Conservation (phyloP, 1,284 basidiomycete genomes). For the Moesziomyces globuligerus region DNA sequence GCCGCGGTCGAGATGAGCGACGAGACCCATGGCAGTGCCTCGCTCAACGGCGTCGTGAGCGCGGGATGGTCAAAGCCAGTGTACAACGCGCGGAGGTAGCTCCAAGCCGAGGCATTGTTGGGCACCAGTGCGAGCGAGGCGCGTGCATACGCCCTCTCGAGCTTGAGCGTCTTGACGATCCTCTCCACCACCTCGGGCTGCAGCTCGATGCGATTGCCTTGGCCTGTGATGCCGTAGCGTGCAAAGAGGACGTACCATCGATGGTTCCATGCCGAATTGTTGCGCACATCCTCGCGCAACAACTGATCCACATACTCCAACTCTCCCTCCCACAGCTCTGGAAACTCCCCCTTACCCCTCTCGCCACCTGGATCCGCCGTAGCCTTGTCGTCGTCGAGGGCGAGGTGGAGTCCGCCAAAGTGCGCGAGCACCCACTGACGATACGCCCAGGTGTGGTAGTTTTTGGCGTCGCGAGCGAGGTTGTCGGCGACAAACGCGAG, state of each 20-base stretch:
- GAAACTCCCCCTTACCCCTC: constrained; percentile 9
- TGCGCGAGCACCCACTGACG: constrained; percentile 61
- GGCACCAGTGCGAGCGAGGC: constrained; percentile 35
- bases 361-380: constrained; percentile 9
- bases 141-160: constrained; percentile 45
- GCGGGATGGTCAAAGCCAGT: not conserved
- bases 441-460: constrained; percentile 66
- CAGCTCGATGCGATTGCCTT: too few relatives aligned
- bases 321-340: constrained; percentile 79
- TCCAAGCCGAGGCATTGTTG: constrained; percentile 62
- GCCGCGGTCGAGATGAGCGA: constrained; percentile 20
- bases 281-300: constrained; percentile 82
- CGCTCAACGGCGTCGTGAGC: not conserved
- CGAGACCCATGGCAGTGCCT: constrained; percentile 10
- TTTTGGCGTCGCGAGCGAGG: constrained; percentile 56
- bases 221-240: constrained; percentile 23
- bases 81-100: constrained; percentile 57
- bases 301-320: constrained; percentile 80
- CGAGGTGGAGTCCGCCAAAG: constrained; percentile 51
- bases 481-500: constrained; percentile 49
- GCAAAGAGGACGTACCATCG: constrained; percentile 88
- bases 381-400: too few relatives aligned
- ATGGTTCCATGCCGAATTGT: constrained; percentile 99
- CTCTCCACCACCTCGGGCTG: not conserved
- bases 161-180: constrained; percentile 8